Conservation (phyloP, 2,329 filamentous ascomycete species). For the Penicillium capsulatum region DNA sequence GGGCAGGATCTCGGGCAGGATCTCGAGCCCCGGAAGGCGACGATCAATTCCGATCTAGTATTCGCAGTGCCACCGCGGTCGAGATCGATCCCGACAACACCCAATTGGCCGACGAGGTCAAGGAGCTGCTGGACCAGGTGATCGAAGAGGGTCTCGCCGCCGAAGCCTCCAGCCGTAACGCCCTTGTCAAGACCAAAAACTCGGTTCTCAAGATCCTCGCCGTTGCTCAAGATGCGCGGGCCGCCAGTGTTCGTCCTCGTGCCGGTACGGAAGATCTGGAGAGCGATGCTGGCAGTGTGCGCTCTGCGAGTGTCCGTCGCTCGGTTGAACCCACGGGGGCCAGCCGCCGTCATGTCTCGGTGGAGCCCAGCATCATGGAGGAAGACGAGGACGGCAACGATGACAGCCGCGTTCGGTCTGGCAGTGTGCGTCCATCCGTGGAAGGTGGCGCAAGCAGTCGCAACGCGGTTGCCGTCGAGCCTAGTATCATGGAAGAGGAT, state of each 20-base stretch:
- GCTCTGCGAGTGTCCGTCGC: slow-evolving; percentile 28
- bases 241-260: slow-evolving; percentile 30
- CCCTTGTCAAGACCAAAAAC: slow-evolving; percentile 46
- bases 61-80: slow-evolving; percentile 47
- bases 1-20: slow-evolving; percentile 22
- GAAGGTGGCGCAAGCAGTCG: slow-evolving; percentile 23
- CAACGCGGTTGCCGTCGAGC: slow-evolving; percentile 28
- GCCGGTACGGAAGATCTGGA: slow-evolving; percentile 32
- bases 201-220: slow-evolving; percentile 40
- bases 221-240: slow-evolving; percentile 47
- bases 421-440: slow-evolving; percentile 24
- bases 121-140: slow-evolving; percentile 56
- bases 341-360: slow-evolving; percentile 26
- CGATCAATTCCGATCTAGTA: slow-evolving; percentile 53
- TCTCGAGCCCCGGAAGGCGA: slow-evolving; percentile 54
- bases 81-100: slow-evolving; percentile 50
- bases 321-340: slow-evolving; percentile 29
- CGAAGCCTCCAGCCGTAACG: slow-evolving; percentile 43
- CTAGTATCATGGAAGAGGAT: slow-evolving; percentile 39
- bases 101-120: slow-evolving; percentile 51
- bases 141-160: slow-evolving; percentile 45
- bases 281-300: slow-evolving; percentile 30
- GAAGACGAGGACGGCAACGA: slow-evolving; percentile 32
- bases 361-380: slow-evolving; percentile 39
- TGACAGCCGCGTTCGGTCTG: slow-evolving; percentile 27